A percentile compares a stretch with the other conserved stretches of the same genome.
Conservation (phyloP, 2,329 filamentous ascomycete species). For the Hypomyces perniciosus region DNA sequence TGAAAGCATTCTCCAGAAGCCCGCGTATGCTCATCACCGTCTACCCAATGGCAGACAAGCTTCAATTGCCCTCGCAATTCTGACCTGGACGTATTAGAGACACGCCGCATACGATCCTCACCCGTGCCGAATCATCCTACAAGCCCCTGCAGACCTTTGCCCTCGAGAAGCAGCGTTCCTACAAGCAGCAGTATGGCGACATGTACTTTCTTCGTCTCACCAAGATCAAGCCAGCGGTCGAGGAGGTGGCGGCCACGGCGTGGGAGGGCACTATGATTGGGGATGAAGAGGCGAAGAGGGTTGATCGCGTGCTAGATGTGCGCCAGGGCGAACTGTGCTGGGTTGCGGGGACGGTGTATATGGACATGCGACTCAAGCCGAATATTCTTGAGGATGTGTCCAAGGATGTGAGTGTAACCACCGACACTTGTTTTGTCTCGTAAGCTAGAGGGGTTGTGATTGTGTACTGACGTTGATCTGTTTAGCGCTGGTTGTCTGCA, state of each 20-base stretch:
- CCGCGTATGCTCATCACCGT: conserved; percentile 17
- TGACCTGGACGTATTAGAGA: conserved; percentile 19
- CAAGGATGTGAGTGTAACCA: conserved; percentile 62
- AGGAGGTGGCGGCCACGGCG: conserved; percentile 63
- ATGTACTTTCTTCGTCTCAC: conserved; percentile 93
- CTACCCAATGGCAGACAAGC: background rate
- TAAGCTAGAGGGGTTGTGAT: background rate
- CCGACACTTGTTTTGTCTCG: background rate
- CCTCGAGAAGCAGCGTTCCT: conserved; percentile 66
- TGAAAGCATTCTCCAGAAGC: conserved; percentile 40
- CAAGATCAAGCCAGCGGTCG: conserved; percentile 78
- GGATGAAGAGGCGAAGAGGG: conserved; percentile 66
- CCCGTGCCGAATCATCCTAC: conserved; percentile 57
- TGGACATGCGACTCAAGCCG: conserved; percentile 94
- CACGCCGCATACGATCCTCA: conserved; percentile 34
- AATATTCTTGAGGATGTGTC: conserved; percentile 93
- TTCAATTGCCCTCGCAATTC: background rate
- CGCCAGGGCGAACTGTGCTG: conserved; percentile 93
- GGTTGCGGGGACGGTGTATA: conserved; percentile 91
- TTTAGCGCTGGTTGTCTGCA: conserved; percentile 79
- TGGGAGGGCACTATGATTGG: conserved; percentile 77
- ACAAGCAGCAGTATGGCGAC: conserved; percentile 93
- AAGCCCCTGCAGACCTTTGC: conserved; percentile 68
- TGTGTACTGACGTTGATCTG: background rate
- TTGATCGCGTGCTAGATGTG: conserved; percentile 89